Percentiles rank a stretch among this genome's conserved stretches.
phyloP scores from a whole-genome alignment of 371 early-diverging fungal species.

The Lichtheimia corymbifera region DNA sequence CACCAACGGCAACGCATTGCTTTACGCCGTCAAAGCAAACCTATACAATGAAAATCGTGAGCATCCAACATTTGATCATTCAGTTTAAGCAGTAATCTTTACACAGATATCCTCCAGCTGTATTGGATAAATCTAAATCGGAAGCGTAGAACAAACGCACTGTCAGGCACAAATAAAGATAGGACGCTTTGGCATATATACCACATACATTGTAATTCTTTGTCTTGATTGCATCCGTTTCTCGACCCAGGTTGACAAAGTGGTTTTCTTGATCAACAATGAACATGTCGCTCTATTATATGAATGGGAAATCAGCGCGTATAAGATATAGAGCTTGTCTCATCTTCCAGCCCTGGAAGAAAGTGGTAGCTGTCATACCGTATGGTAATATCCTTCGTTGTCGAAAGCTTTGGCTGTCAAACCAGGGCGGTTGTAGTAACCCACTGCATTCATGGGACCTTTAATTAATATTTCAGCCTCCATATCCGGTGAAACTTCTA shows the following conservation, averaged over 20 bases:
- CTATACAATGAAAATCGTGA: background rate
- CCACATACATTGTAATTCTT: background rate
- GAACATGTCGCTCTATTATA: background rate
- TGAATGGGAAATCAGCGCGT: no score
- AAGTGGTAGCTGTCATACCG: background rate
- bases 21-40: background rate
- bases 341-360: no score
- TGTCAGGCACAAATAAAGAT: background rate
- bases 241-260: background rate
- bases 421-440: background rate
- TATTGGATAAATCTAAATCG: background rate
- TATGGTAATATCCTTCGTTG: background rate
- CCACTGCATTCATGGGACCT: background rate
- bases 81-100: background rate
- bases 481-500: background rate
- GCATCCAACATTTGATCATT: background rate
- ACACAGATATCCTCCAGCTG: background rate
- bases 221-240: background rate
- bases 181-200: background rate
- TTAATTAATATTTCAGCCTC: background rate
- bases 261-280: background rate
- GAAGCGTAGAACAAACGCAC: background rate
- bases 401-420: conserved; percentile 2
- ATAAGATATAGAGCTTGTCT: no score
- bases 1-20: background rate